Evolutionary conservation across 1,284 basidiomycete genomes (phyloP).

Genomic region (Schizopora paradoxa): DNA sequence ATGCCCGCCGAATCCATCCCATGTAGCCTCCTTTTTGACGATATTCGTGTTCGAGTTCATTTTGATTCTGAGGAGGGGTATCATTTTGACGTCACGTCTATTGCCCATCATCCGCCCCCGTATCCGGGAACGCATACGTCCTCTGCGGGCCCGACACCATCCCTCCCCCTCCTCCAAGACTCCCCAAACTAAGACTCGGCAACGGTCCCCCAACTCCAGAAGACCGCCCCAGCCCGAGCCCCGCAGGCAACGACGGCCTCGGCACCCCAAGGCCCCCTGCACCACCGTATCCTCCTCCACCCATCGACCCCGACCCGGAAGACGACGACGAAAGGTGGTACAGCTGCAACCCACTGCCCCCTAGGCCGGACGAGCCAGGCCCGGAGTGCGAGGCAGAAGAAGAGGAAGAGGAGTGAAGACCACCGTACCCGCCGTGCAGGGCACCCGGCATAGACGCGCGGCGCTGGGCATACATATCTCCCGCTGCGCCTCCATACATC

Average conservation of each 20-base stretch:
- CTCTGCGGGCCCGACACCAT: not conserved
- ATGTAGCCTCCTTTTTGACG: too few relatives aligned
- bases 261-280: constrained; percentile 5
- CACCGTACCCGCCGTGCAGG: not conserved
- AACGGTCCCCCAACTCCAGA: not conserved
- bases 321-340: not conserved
- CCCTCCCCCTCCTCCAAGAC: not conserved
- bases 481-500: too few relatives aligned
- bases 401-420: not conserved
- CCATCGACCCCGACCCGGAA: not conserved
- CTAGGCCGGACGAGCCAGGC: not conserved
- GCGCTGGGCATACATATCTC: too few relatives aligned
- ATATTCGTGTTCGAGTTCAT: too few relatives aligned
- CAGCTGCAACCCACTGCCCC: not conserved
- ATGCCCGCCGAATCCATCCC: not conserved
- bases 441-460: not conserved
- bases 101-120: constrained; percentile 1
- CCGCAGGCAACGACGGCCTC: not conserved
- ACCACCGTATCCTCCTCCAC: too few relatives aligned
- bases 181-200: not conserved
- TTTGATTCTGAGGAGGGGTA: not conserved
- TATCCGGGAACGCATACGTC: constrained; percentile 10
- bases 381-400: constrained; percentile 1
- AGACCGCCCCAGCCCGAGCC: not conserved
- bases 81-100: not conserved